A percentile compares a stretch with the other conserved stretches of the same genome.
phyloP scores from a whole-genome alignment of 345 rosid genomes.

The Mallotus nudiflorus region DNA sequence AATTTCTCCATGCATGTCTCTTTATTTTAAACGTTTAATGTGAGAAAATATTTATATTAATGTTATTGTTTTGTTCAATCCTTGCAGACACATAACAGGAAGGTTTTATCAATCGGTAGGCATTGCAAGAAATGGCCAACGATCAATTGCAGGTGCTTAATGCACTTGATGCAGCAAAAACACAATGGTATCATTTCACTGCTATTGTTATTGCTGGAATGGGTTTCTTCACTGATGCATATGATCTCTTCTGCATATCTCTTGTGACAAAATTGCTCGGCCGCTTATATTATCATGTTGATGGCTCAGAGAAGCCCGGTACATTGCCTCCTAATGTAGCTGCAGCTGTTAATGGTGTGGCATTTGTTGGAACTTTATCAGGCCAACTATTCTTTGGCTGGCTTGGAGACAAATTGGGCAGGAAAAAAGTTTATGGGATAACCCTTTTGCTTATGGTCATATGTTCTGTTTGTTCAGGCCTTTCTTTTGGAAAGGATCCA shows the following conservation, averaged over 20 bases:
- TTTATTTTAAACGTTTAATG: too few relatives aligned
- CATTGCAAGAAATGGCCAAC: constrained; percentile 66
- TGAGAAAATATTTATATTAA: too few relatives aligned
- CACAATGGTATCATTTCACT: constrained; percentile 81
- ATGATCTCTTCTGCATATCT: constrained; percentile 77
- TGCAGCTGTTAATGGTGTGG: constrained; percentile 76
- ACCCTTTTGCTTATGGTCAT: constrained; percentile 76
- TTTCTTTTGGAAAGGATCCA: constrained; percentile 50
- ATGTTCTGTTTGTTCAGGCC: constrained; percentile 63
- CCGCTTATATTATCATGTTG: constrained; percentile 68
- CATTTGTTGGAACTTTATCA: constrained; percentile 62
- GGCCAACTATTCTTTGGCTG: constrained; percentile 85
- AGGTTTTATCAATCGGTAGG: constrained; percentile 20
- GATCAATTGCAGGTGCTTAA: constrained; percentile 62
- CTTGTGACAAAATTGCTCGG: constrained; percentile 80
- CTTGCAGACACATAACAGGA: too few relatives aligned
- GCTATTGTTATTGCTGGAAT: constrained; percentile 82
- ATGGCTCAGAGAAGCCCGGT: constrained; percentile 60
- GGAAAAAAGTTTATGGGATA: constrained; percentile 73
- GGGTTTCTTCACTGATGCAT: constrained; percentile 87
- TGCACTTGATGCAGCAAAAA: constrained; percentile 71
- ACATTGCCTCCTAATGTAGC: constrained; percentile 68
- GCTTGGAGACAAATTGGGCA: constrained; percentile 77
- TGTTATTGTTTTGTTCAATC: too few relatives aligned
- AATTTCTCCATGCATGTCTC: too few relatives aligned